phyloP scores from a whole-genome alignment of 2,329 filamentous ascomycete genomes.

The Neofusicoccum ribis region DNA sequence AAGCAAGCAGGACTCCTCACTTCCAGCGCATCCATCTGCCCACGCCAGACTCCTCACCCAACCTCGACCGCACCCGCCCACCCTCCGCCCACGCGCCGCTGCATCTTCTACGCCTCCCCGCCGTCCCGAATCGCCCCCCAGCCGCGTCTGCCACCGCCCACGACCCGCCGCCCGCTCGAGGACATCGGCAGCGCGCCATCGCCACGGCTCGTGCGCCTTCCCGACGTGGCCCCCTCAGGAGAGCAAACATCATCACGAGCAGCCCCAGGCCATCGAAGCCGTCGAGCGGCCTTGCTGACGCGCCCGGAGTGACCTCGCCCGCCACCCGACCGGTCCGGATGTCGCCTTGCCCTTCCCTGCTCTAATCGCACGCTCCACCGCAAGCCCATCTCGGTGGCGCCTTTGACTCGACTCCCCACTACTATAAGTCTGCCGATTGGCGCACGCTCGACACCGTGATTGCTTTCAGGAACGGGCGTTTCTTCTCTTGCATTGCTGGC shows the following conservation, averaged over 20 bases:
- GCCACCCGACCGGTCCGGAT: constrained; percentile 23
- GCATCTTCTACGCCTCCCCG: constrained; percentile 16
- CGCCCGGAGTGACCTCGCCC: constrained; percentile 7
- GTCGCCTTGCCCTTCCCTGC: constrained; percentile 11
- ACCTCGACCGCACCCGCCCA: constrained; percentile 15
- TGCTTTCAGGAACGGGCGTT: constrained; percentile 15
- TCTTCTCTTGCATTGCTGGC: constrained; percentile 21
- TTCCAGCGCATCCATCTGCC: constrained; percentile 10
- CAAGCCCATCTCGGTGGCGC: constrained; percentile 14
- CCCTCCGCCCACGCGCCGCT: constrained; percentile 11
- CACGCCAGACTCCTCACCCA: constrained; percentile 9
- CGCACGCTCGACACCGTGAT: constrained; percentile 14
- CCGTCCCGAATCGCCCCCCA: not conserved
- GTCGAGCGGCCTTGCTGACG: constrained; percentile 5
- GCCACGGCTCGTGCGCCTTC: constrained; percentile 21
- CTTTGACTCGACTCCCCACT: constrained; percentile 4
- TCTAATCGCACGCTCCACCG: constrained; percentile 18
- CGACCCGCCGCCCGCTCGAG: constrained; percentile 15
- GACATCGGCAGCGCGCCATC: constrained; percentile 12
- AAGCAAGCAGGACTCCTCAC: constrained; percentile 17
- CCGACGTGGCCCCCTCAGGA: constrained; percentile 21
- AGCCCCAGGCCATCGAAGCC: constrained; percentile 11
- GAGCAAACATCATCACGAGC: constrained; percentile 22
- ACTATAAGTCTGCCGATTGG: constrained; percentile 9
- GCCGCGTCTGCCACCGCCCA: not conserved